Evolutionary conservation across 1,139 yeast species (phyloP).

Genomic region (Suhomyces taliae): DNA sequence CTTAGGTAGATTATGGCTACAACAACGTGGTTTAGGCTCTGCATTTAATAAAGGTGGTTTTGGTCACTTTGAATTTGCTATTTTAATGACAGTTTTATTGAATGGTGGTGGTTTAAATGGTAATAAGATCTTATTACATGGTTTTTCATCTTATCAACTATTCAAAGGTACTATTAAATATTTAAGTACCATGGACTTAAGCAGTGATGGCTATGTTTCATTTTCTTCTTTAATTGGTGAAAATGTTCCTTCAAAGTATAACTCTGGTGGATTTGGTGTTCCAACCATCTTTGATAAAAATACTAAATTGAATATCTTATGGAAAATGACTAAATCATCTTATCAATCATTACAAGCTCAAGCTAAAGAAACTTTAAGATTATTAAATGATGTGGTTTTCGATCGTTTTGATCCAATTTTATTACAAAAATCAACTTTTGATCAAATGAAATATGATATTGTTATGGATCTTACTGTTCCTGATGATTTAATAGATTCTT

Average conservation of each 20-base stretch:
- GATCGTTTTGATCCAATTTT: constrained; percentile 90
- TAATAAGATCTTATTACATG: constrained; percentile 73
- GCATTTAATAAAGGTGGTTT: constrained; percentile 71
- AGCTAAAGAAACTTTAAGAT: constrained; percentile 65
- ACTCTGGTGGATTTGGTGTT: constrained; percentile 58
- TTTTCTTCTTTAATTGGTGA: constrained; percentile 62
- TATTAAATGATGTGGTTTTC: constrained; percentile 74
- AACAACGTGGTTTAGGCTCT: constrained; percentile 79
- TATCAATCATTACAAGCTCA: constrained; percentile 61
- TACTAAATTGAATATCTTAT: constrained; percentile 71
- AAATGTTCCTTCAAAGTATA: constrained; percentile 45
- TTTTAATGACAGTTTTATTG: constrained; percentile 75
- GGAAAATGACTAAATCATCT: constrained; percentile 76
- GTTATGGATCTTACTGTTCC: constrained; percentile 51
- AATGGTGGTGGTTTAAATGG: constrained; percentile 84
- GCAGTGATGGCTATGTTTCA: constrained; percentile 61
- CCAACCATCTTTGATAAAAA: constrained; percentile 79
- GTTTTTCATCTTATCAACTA: constrained; percentile 88
- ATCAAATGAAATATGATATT: constrained; percentile 66
- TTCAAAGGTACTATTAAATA: constrained; percentile 86
- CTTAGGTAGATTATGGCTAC: constrained; percentile 85
- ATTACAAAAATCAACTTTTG: constrained; percentile 58
- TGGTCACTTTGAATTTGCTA: constrained; percentile 88
- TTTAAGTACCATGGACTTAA: constrained; percentile 74
- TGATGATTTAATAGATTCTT: constrained; percentile 41